These are phyloP conservation scores for Backusella tarrabulga DNA, from an alignment of 192 early-diverging fungal genomes.

Conservation along the genomic window DNA sequence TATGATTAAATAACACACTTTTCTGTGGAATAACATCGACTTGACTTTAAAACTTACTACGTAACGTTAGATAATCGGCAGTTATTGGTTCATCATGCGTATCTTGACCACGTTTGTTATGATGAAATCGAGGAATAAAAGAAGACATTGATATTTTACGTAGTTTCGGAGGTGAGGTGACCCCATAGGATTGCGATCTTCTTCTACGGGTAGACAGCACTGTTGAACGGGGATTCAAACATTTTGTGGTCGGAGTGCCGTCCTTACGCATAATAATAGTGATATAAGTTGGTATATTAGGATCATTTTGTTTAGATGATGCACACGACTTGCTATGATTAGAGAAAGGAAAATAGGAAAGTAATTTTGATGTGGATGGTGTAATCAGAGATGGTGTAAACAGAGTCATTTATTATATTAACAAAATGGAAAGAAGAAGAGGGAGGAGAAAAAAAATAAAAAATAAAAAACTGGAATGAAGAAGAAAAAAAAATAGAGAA, in stretches of 20 bases:
- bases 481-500: neutral
- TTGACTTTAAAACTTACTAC: neutral
- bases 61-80: neutral
- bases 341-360: conserved; percentile 16
- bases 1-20: neutral
- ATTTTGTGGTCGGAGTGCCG: conserved; percentile 23
- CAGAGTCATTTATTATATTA: neutral
- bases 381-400: conserved; percentile 10
- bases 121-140: conserved; percentile 7
- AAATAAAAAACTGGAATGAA: neutral
- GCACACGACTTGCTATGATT: neutral
- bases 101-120: neutral
- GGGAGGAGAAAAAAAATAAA: neutral
- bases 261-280: conserved; percentile 20
- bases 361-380: conserved; percentile 10
- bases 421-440: neutral
- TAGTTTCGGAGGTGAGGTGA: neutral
- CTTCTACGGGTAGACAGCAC: neutral
- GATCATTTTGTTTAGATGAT: neutral
- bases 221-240: conserved; percentile 3
- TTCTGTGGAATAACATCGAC: neutral
- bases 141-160: conserved; percentile 7
- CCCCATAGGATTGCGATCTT: conserved; percentile 3
- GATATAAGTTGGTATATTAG: conserved; percentile 17
- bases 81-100: neutral